These are phyloP conservation scores for Tuber aestivum DNA, from an alignment of 495 filamentous ascomycete genomes.

Conservation along the genomic window DNA sequence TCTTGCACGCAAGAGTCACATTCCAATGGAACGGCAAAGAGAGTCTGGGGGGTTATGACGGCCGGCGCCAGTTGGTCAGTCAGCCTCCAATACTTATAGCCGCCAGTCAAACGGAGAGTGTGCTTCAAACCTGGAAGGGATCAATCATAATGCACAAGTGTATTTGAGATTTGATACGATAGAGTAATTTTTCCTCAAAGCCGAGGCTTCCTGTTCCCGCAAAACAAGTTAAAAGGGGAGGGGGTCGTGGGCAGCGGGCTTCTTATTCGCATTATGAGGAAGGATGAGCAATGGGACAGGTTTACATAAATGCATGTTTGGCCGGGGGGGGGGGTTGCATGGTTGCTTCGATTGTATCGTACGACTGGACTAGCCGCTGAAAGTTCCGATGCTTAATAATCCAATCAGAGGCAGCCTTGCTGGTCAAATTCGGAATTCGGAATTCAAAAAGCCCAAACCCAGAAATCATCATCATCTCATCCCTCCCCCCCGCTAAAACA, in stretches of 20 bases:
- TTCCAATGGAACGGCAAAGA: constrained; percentile 89
- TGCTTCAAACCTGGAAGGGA: constrained; percentile 51
- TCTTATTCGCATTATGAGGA: neutral
- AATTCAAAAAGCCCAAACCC: neutral
- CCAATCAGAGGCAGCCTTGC: neutral
- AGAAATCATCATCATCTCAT: neutral
- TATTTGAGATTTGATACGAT: constrained; percentile 11
- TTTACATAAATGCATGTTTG: too few relatives aligned
- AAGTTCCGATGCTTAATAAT: constrained; percentile 26
- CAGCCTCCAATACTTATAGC: neutral
- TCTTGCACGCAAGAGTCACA: constrained; percentile 82
- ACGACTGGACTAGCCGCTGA: neutral
- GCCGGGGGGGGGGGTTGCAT: constrained; percentile 1
- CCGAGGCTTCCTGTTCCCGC: neutral
- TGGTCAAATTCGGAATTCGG: constrained; percentile 12
- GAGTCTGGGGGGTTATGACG: constrained; percentile 55
- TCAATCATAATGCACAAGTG: constrained; percentile 49
- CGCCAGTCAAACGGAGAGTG: neutral
- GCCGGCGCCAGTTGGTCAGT: neutral
- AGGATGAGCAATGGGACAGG: neutral
- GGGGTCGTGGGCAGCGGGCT: neutral
- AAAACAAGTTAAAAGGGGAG: constrained; percentile 2
- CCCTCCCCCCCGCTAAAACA: constrained; percentile 8
- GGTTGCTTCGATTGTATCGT: neutral
- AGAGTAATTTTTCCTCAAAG: neutral